A percentile compares a stretch with the other conserved stretches of the same genome.
phyloP scores from a whole-genome alignment of 2,329 filamentous ascomycete species.

The Pezicula rhizophila region DNA sequence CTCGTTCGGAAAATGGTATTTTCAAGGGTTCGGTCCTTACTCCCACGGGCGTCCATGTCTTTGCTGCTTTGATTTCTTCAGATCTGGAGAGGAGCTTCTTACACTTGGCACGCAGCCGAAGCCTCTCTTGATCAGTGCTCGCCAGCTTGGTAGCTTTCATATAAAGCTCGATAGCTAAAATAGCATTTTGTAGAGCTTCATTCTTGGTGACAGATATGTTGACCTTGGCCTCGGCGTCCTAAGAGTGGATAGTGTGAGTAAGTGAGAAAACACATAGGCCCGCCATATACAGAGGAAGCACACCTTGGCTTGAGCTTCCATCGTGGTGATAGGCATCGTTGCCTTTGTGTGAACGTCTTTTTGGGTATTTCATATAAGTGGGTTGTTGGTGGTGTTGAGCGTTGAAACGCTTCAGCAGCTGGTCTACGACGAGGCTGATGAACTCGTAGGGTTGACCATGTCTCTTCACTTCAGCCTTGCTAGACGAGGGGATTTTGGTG shows the following conservation, averaged over 20 bases:
- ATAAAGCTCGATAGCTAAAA: constrained; percentile 73
- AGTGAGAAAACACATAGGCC: not conserved
- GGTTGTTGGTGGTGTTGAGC: too few relatives aligned
- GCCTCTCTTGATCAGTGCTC: constrained; percentile 54
- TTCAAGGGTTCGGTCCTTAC: constrained; percentile 19
- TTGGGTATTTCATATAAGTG: too few relatives aligned
- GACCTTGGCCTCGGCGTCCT: constrained; percentile 50
- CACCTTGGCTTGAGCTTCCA: constrained; percentile 33
- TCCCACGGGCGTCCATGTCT: constrained; percentile 14
- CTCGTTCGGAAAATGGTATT: constrained; percentile 44
- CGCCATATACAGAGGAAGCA: not conserved
- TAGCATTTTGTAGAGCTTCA: constrained; percentile 68
- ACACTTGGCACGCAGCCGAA: constrained; percentile 62
- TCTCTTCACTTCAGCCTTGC: too few relatives aligned
- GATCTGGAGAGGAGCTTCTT: constrained; percentile 64
- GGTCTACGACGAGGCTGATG: too few relatives aligned
- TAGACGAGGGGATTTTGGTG: too few relatives aligned
- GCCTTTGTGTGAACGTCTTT: too few relatives aligned
- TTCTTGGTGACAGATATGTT: constrained; percentile 44
- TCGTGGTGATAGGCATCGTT: too few relatives aligned
- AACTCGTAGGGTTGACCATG: too few relatives aligned
- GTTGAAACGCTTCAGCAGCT: too few relatives aligned
- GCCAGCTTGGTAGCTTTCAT: constrained; percentile 68
- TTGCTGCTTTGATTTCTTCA: constrained; percentile 62
- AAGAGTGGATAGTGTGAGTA: constrained; percentile 9